phyloP scores from a whole-genome alignment of 1,284 basidiomycete genomes.

The Taiwanofungus camphoratus region DNA sequence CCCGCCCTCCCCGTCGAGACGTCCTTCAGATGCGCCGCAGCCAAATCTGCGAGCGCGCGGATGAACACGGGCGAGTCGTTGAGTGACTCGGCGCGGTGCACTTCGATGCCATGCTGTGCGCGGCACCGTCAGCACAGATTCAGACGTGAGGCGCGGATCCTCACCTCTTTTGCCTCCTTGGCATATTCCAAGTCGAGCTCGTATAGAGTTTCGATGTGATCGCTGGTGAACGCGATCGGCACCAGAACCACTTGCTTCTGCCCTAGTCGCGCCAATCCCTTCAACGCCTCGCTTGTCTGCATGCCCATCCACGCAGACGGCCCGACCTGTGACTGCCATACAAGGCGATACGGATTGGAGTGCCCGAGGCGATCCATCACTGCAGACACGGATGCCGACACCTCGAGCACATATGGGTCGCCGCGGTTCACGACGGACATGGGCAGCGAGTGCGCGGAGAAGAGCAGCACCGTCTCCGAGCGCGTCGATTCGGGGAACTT shows the following conservation, averaged over 20 bases:
- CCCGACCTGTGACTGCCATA: conserved; percentile 98
- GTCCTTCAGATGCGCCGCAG: conserved; percentile 73
- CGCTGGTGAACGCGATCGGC: conserved; percentile 97
- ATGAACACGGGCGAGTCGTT: conserved; percentile 98
- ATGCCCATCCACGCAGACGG: conserved; percentile 98
- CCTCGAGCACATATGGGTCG: conserved; percentile 95
- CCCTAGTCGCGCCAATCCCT: conserved; percentile 87
- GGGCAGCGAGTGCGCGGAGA: conserved; percentile 97
- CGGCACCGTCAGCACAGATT: not conserved
- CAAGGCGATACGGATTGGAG: conserved; percentile 83
- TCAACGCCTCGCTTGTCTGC: conserved; percentile 89
- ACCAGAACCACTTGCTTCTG: conserved; percentile 86
- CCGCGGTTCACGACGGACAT: conserved; percentile 98
- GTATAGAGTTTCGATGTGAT: conserved; percentile 98
- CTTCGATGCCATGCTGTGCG: conserved; percentile 70
- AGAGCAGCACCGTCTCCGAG: conserved; percentile 78
- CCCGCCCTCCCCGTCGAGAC: conserved; percentile 48
- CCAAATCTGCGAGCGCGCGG: conserved; percentile 93
- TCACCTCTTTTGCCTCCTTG: conserved; percentile 86
- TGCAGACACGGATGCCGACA: conserved; percentile 87
- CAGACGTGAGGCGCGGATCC: not conserved
- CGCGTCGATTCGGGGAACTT: conserved; percentile 74
- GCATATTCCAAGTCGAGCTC: conserved; percentile 95
- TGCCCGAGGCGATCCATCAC: conserved; percentile 85
- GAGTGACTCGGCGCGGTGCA: conserved; percentile 90